A percentile compares a stretch with the other conserved stretches of the same genome.
These are phyloP conservation scores for Neonothopanus nambi DNA, from an alignment of 1,284 basidiomycete genomes.

Conservation along the genomic window DNA sequence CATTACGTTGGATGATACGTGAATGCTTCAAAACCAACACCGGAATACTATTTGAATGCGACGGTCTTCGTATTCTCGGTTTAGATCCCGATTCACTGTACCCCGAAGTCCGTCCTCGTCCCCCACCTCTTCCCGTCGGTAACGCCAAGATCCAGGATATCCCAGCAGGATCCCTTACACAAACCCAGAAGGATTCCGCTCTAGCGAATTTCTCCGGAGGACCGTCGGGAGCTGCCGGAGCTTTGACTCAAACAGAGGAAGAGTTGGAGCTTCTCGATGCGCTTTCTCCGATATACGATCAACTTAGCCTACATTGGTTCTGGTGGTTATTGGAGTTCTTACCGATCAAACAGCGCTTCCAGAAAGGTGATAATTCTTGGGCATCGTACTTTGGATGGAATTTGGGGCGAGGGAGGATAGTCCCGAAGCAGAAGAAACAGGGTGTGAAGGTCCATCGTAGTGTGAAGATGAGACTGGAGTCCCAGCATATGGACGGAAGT, in stretches of 20 bases:
- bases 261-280: constrained; percentile 54
- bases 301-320: constrained; percentile 38
- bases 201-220: background rate
- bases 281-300: constrained; percentile 52
- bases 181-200: background rate
- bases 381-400: constrained; percentile 35
- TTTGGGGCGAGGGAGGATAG: constrained; percentile 39
- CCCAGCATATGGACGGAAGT: constrained; percentile 32
- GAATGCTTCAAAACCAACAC: constrained; percentile 48
- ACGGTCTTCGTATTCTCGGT: constrained; percentile 36
- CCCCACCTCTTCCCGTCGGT: constrained; percentile 27
- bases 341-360: constrained; percentile 40
- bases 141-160: constrained; percentile 17
- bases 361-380: constrained; percentile 37
- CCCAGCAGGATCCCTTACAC: constrained; percentile 1
- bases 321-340: constrained; percentile 62
- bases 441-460: constrained; percentile 51
- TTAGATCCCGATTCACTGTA: constrained; percentile 38
- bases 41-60: constrained; percentile 40
- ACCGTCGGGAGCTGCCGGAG: background rate
- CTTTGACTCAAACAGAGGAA: constrained; percentile 35
- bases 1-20: constrained; percentile 50
- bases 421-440: constrained; percentile 38
- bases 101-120: constrained; percentile 35
- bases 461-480: constrained; percentile 46